Evolutionary conservation across 208 protist species (phyloP), one percentile per base, ranked within the genome.

Genomic region (Zelonia costaricensis): DNA sequence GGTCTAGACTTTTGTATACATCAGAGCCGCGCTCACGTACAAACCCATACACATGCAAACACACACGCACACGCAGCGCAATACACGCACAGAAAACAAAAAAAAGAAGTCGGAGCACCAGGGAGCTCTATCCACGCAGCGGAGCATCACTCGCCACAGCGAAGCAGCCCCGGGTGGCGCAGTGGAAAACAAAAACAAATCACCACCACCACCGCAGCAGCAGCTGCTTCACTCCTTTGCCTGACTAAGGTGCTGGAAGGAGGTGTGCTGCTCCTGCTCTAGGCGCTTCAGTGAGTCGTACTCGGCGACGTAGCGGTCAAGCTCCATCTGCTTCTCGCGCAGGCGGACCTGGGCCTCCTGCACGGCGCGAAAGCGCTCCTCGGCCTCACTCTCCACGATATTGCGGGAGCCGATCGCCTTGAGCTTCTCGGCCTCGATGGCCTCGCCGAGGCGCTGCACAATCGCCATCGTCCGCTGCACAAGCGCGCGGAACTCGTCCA

Each of bases 291-390:
- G 79, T 0, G 87, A 92, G 23, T 93, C 79, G 68, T 96, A 93
- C 69, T 96, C 87, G 3, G 85, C 80, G 7, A 88, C 64, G 74
- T 96, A 91, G n/a, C 91, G 82, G 65, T 96, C 91, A 20, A 94
- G 67, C 74, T 96, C 87, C 54, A 86, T 88, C 60, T 93, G 85
- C 64, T 94, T 94, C 58, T 96, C 91, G 6, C 84, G 85, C 16
- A 96, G 67, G 13, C 86, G 82, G 20, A 96, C 73, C 59, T 93
- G 83, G 9, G 84, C 86, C 74, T 96, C 91, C 56, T 86, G 84
- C 52, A 89, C 60, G 2, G 74, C 76, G 36, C 88, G 82, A 31
- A 76, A 80, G 8, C 91, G 80, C 51, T 91, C 84, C 74, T 96
- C 91, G 9, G 76, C 75, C 66, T 96, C 91, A 54, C 88, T 88